Conservation (phyloP, 1,284 basidiomycete genomes). For the Tilletia horrida region DNA sequence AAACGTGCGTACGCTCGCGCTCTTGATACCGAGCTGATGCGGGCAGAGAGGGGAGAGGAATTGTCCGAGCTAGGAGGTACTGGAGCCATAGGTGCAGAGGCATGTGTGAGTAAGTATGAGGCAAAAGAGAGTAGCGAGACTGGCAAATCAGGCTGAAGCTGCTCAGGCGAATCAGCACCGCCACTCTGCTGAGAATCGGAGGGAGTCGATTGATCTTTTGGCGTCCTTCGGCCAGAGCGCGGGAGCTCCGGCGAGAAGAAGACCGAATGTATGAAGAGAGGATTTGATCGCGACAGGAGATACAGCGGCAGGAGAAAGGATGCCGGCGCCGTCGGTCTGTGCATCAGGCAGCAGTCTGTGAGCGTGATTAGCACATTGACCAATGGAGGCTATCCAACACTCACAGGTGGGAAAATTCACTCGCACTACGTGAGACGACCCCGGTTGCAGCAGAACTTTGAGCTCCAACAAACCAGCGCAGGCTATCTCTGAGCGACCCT, state of each 20-base stretch:
- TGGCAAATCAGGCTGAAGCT: not conserved
- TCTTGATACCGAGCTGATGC: not conserved
- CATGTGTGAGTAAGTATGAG: conserved; percentile 11
- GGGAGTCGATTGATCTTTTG: not conserved
- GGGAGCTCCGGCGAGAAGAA: not conserved
- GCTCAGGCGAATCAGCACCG: no score
- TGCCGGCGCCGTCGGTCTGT: conserved; percentile 9
- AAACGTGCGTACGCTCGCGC: conserved; percentile 1
- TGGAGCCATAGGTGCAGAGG: not conserved
- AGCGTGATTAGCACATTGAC: not conserved
- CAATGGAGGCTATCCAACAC: not conserved
- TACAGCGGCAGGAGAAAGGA: not conserved
- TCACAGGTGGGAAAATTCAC: conserved; percentile 15
- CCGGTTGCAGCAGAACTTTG: not conserved
- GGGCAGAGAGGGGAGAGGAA: not conserved
- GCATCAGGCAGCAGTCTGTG: not conserved
- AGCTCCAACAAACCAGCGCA: conserved; percentile 7
- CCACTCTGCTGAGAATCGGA: no score
- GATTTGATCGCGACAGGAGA: conserved; percentile 5
- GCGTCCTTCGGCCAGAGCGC: not conserved
- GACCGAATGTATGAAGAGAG: not conserved
- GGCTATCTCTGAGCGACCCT: not conserved
- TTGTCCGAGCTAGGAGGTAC: not conserved
- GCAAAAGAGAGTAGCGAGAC: conserved; percentile 9
- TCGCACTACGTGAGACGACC: conserved; percentile 3